These are phyloP conservation scores for Parastagonospora nodorum DNA, from an alignment of 2,329 filamentous ascomycete species.

Conservation along the genomic window DNA sequence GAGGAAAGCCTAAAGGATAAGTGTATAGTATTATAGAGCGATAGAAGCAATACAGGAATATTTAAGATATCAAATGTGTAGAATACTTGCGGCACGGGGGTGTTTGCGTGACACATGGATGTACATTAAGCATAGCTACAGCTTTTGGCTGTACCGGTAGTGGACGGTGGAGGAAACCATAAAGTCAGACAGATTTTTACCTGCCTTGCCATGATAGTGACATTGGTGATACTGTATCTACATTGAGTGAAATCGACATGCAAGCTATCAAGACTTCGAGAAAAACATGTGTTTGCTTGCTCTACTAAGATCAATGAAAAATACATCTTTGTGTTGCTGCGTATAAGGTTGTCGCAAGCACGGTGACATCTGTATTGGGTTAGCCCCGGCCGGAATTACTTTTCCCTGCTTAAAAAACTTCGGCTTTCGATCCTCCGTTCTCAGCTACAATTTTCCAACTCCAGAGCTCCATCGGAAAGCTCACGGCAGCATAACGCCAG, in stretches of 20 bases:
- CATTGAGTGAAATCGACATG: too few relatives aligned
- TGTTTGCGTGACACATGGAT: not conserved
- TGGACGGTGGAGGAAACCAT: too few relatives aligned
- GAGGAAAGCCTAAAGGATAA: not conserved
- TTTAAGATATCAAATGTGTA: too few relatives aligned
- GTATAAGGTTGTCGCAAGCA: not conserved
- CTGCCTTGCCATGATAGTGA: too few relatives aligned
- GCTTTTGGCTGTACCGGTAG: too few relatives aligned
- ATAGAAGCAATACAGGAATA: not conserved
- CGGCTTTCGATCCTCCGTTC: slow-evolving; percentile 2
- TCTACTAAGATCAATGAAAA: too few relatives aligned
- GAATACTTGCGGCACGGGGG: not conserved
- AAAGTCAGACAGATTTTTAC: too few relatives aligned
- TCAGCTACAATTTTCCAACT: slow-evolving; percentile 2
- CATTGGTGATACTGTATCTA: too few relatives aligned
- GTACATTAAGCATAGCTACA: too few relatives aligned
- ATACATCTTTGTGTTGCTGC: not conserved
- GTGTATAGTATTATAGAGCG: not conserved
- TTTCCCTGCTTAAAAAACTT: slow-evolving; percentile 10
- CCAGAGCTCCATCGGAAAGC: slow-evolving; percentile 9
- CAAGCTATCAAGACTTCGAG: too few relatives aligned
- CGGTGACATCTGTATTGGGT: not conserved
- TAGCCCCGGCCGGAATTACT: slow-evolving; percentile 10
- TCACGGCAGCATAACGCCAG: slow-evolving; percentile 10
- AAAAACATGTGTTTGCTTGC: too few relatives aligned